Conservation (phyloP, 345 rosid genomes). For the Firmiana major region DNA sequence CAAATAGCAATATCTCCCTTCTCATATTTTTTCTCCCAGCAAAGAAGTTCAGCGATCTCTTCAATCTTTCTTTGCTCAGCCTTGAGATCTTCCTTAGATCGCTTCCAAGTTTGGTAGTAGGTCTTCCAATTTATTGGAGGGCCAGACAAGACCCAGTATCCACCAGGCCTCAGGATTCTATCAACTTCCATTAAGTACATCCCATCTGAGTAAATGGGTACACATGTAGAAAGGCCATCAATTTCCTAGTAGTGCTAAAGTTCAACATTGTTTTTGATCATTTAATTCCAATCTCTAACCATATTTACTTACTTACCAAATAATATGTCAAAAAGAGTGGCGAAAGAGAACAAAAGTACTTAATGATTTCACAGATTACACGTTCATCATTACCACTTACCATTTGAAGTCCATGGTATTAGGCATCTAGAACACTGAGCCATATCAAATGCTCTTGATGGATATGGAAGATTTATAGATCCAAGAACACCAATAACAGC, state of each 20-base stretch:
- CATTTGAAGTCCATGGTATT: constrained; percentile 86
- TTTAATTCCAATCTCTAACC: background rate
- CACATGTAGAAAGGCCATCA: constrained; percentile 19
- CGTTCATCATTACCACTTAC: constrained; percentile 32
- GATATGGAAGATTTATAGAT: constrained; percentile 76
- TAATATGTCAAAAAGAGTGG: background rate
- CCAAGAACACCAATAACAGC: constrained; percentile 94
- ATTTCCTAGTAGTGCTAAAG: background rate
- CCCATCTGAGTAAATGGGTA: constrained; percentile 55
- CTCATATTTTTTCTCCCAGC: constrained; percentile 99
- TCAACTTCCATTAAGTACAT: constrained; percentile 89
- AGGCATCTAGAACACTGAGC: constrained; percentile 97
- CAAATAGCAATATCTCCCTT: constrained; percentile 89
- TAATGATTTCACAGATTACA: constrained; percentile 3
- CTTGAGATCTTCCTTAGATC: constrained; percentile 66
- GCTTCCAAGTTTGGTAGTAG: constrained; percentile 80
- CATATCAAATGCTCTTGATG: constrained; percentile 95
- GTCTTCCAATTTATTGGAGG: constrained; percentile 99
- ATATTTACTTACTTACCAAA: background rate
- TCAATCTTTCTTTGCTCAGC: constrained; percentile 86
- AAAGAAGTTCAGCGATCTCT: constrained; percentile 71
- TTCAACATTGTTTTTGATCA: background rate
- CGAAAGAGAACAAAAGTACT: background rate
- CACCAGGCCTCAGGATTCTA: constrained; percentile 95
- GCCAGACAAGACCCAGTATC: constrained; percentile 94